These are phyloP conservation scores for Geotrichum macrosporum DNA, from an alignment of 1,139 yeast genomes.

Conservation along the genomic window DNA sequence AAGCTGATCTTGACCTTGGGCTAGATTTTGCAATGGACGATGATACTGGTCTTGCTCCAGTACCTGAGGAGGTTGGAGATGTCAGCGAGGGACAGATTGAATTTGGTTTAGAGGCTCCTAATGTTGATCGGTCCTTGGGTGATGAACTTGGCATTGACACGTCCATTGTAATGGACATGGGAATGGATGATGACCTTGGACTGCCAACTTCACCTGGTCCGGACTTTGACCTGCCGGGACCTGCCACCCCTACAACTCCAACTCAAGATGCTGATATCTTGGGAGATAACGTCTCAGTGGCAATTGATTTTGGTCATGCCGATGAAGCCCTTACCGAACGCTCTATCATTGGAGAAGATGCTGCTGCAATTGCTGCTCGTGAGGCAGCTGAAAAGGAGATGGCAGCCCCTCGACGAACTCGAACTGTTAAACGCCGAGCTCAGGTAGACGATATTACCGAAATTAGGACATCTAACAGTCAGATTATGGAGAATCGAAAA, in stretches of 20 bases:
- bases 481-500: constrained; percentile 18
- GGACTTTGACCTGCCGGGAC: constrained; percentile 16
- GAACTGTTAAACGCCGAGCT: constrained; percentile 17
- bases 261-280: constrained; percentile 20
- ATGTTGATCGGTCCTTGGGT: constrained; percentile 14
- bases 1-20: constrained; percentile 21
- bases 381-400: constrained; percentile 1
- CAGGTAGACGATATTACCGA: constrained; percentile 20
- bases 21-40: constrained; percentile 20
- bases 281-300: constrained; percentile 21
- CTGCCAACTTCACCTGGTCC: constrained; percentile 13
- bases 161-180: constrained; percentile 11
- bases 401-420: constrained; percentile 11
- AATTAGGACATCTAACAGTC: constrained; percentile 15
- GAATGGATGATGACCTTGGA: constrained; percentile 21
- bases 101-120: constrained; percentile 14
- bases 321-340: constrained; percentile 9
- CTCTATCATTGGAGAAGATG: constrained; percentile 16
- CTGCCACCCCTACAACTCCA: constrained; percentile 17
- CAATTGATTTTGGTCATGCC: constrained; percentile 8
- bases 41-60: constrained; percentile 1
- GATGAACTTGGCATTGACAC: constrained; percentile 19
- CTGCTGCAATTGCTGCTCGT: constrained; percentile 14
- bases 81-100: constrained; percentile 10
- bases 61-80: constrained; percentile 14